A percentile compares a stretch with the other conserved stretches of the same genome.
phyloP scores from a whole-genome alignment of 371 early-diverging fungal species.

The Mucor irregularis region DNA sequence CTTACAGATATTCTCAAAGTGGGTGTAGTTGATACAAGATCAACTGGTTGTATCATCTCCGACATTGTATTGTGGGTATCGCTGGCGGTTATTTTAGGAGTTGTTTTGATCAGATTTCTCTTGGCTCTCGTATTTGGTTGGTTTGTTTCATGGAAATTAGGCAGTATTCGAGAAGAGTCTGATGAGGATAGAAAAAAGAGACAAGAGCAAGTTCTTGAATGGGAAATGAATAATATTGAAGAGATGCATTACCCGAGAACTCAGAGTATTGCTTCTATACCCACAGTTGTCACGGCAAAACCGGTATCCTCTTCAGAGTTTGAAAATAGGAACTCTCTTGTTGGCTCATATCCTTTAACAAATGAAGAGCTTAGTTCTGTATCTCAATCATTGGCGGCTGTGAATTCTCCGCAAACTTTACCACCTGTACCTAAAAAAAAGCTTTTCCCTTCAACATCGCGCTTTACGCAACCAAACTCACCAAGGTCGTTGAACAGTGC shows the following conservation, averaged over 20 bases:
- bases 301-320: neutral
- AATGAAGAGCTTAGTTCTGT: neutral
- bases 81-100: constrained; percentile 75
- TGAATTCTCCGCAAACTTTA: neutral
- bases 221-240: constrained; percentile 70
- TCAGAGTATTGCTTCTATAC: constrained; percentile 37
- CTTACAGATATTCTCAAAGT: constrained; percentile 71
- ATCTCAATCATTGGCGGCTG: neutral
- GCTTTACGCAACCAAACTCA: constrained; percentile 42
- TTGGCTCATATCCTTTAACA: neutral
- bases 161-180: constrained; percentile 71
- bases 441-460: constrained; percentile 48
- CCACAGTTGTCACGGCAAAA: neutral
- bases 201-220: constrained; percentile 56
- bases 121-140: constrained; percentile 85
- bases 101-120: constrained; percentile 79
- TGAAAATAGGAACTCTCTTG: neutral
- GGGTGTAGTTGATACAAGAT: constrained; percentile 73
- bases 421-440: constrained; percentile 13
- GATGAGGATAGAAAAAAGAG: constrained; percentile 54
- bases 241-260: constrained; percentile 53
- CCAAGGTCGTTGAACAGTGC: constrained; percentile 9
- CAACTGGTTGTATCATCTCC: constrained; percentile 79
- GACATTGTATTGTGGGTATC: constrained; percentile 78
- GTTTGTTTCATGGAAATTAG: constrained; percentile 75